Percentiles rank a stretch among this genome's conserved stretches.
Evolutionary conservation across 2,329 filamentous ascomycete species (phyloP).

Genomic region (Drechslerella dactyloides): DNA sequence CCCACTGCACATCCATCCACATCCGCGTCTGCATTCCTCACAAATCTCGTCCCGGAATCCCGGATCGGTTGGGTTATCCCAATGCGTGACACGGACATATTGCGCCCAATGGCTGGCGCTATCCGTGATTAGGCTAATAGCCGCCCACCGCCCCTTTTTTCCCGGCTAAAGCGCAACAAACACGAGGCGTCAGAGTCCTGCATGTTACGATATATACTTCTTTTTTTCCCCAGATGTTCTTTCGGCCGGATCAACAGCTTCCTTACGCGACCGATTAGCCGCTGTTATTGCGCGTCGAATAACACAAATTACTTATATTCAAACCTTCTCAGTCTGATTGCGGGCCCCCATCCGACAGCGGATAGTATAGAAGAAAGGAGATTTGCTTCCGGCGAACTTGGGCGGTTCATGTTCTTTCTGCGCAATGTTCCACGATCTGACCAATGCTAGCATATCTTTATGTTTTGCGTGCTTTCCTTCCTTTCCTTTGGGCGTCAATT

Average conservation of each 20-base stretch:
- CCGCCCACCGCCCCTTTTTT: not conserved
- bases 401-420: conserved; percentile 49
- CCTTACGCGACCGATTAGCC: conserved; percentile 3
- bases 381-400: conserved; percentile 30
- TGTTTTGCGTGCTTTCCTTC: conserved; percentile 50
- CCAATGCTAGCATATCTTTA: conserved; percentile 49
- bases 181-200: not conserved
- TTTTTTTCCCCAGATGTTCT: not conserved
- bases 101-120: conserved; percentile 1
- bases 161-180: not conserved
- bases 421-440: conserved; percentile 49
- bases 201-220: not conserved
- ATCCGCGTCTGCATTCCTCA: too few relatives aligned
- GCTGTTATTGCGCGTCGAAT: not conserved
- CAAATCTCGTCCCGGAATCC: not conserved
- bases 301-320: conserved; percentile 10
- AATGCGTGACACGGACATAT: not conserved
- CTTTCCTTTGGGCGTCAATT: conserved; percentile 20
- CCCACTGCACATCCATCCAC: conserved; percentile 3
- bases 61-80: not conserved
- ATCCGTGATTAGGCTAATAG: conserved; percentile 1
- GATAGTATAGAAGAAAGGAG: conserved; percentile 9
- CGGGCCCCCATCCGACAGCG: not conserved
- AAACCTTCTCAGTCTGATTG: not conserved
- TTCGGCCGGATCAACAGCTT: not conserved